Evolutionary conservation across 495 filamentous ascomycete species (phyloP), one percentile per base, ranked within the genome.

Genomic region (Tuber umbilicatum): DNA sequence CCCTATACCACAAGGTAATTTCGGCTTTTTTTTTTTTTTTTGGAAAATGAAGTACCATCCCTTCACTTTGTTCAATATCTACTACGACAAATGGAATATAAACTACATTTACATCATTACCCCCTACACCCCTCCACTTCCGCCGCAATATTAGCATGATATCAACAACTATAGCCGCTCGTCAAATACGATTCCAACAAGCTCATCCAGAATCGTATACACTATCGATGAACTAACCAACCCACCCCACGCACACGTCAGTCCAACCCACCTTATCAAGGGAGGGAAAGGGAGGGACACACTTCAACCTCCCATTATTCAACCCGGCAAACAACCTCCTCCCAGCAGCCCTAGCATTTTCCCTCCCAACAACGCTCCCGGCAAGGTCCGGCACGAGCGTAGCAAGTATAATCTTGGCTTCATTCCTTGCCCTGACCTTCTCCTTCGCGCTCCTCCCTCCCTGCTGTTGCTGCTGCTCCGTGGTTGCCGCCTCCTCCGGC

Each of bases 281-380:
- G 73, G 42, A 17, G 47, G 6, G 23, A 41, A 27, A 31, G 39
- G 45, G 68, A 67, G 41, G 74, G 55, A 85, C 88, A 80, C 83
- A 90, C 89, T 93, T 94, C 71, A 91, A 81, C 78, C 89, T 85
- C 72, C 86, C 84, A 82, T 95, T 96, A 81, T 96, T 97, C 74
- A 96, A 86, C 12, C 90, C 92, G 10, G 91, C 93, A 83, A 93
- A 93, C 68, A 94, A 87, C 69, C 92, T 88, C 74, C 93, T 86
- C 38, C 91, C 91, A 41, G 93, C 93, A 69, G 89, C 92, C 83
- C 94, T 92, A 23, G 93, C 93, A 84, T 96, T 97, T 50, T 90
- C 87, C 74, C 92, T 85, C 21, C 93, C 93, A 19, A 97, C 93
- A 21, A 97, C 93, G 81, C 90, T 94, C 27, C 89, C 93, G 27